Evolutionary conservation across 2,329 filamentous ascomycete species (phyloP), one percentile per base, ranked within the genome.

Genomic region (Knufia fluminis): DNA sequence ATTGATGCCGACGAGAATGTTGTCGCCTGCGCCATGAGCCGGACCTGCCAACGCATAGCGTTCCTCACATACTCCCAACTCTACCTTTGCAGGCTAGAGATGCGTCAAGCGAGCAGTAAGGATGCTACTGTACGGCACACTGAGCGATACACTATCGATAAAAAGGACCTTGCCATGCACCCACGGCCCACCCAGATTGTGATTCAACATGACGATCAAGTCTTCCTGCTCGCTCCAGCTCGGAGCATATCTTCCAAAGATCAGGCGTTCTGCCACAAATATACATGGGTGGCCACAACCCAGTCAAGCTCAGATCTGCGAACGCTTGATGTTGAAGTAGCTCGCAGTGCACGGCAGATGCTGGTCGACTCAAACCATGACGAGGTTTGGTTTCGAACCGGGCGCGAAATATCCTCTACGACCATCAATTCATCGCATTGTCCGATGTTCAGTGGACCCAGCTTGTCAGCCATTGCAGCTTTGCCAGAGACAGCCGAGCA

Each of bases 21-120:
- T 2, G 69, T 86, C 16, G 89, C 96, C 67, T 79, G 92, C 46
- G 80, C 83, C 0, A 81, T 96, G 57, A 84, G 80, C 44, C 73
- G 72, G 12, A 74, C 76, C 42, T 82, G 83, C 43, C 75, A 74
- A 1, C 72, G 73, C 6, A 75, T 97, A 61, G 87, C 82, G 2
- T 77, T 94, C 7, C 71, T 96, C 17, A 85, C 89, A 58, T 73
- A 77, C 23, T 62, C 69, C 14, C 79, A 78, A 1, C 69, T 95
- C 20, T 77, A 83, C 24, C 54, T 94, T 0, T 94, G 85, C 60
- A 67, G 78, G 10, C 87, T 87, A 74, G 77, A 82, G 23, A 71
- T 80, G 26, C 42, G 54, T 14, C 19, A 42, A 19, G 48, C 45
- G 76, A 77, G 32, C 33, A 24, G 32, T 42, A 23, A 32, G 46